Evolutionary conservation across 306 rosid genomes (phyloP), one percentile per base, ranked within the genome.

Genomic region (Alnus glutinosa): DNA sequence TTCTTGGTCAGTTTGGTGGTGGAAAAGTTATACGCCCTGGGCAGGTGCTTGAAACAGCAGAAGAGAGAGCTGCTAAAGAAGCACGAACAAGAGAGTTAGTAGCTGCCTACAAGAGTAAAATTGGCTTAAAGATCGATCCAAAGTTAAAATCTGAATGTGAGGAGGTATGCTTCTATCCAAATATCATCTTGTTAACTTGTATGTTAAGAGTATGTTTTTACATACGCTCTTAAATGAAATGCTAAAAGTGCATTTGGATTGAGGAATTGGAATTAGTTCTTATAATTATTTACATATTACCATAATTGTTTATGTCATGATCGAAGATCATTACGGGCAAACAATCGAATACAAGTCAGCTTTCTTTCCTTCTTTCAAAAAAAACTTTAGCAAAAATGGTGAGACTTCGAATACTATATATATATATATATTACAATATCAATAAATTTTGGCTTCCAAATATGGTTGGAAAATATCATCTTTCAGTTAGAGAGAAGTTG

Each of bases 11-110:
- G 97, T 94, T 83, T 84, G 98, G 98, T 46, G 98, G 98, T 73
- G 98, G 98, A 80, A 89, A 85, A 86, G 79, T 63, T 59, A 79
- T 92, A 81, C 90, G 83, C 73, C 97, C 98, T 1, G 97, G 97
- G 68, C 88, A 92, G 28, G 88, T 78, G 78, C 92, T 92, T 39
- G 97, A 94, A 88, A 88, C 93, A 3, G 90, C 75, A 19, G 98
- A 92, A 83, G 97, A 94, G 85, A 94, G 80, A n/a, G 90, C 92
- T 55, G 80, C 81, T 44, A 94, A 89, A 84, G 93, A 92, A 78
- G 92, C 88, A 57, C 91, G 84, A 37, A 94, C 97, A 47, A 88
- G 86, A 79, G 78, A 89, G 66, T 64, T 88, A 67, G 83, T 94
- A 79, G 93, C 93, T 44, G 97, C 92, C 55, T 94, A 92, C 86